A percentile compares a stretch with the other conserved stretches of the same genome.
These are phyloP conservation scores for Capronia americana DNA, from an alignment of 2,329 filamentous ascomycete species.

Conservation along the genomic window DNA sequence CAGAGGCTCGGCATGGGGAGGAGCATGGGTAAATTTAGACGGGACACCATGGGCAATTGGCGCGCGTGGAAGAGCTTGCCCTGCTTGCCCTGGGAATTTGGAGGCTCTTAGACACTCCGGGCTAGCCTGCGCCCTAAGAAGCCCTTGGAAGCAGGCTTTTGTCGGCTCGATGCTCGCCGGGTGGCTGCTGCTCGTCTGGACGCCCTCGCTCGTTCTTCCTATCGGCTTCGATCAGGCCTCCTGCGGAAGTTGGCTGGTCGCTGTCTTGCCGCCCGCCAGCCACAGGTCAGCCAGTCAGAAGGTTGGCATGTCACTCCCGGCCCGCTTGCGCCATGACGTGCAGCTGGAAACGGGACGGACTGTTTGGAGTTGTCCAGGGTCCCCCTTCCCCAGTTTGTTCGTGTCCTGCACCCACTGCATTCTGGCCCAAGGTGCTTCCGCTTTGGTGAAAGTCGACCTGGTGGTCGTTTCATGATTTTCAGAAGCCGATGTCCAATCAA, in stretches of 20 bases:
- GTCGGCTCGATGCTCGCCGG: conserved; percentile 9
- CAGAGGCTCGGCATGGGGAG: conserved; percentile 14
- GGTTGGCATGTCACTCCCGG: neutral
- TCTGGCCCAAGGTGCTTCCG: neutral
- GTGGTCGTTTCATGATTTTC: conserved; percentile 11
- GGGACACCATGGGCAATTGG: conserved; percentile 30
- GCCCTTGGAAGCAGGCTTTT: neutral
- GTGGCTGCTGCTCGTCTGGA: conserved; percentile 22
- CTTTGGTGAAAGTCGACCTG: conserved; percentile 2
- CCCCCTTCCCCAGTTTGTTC: neutral
- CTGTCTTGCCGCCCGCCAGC: conserved; percentile 32
- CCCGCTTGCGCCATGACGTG: conserved; percentile 25
- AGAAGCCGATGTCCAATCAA: conserved; percentile 7
- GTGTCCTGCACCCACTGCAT: neutral
- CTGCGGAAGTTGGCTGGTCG: conserved; percentile 25
- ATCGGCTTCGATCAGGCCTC: conserved; percentile 21
- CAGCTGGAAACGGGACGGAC: conserved; percentile 1
- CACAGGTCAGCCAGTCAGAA: conserved; percentile 24
- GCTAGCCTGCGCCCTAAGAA: conserved; percentile 18
- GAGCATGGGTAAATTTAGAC: conserved; percentile 28
- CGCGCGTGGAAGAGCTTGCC: conserved; percentile 19
- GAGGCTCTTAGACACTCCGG: conserved; percentile 5
- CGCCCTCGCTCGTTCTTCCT: conserved; percentile 16
- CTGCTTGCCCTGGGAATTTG: conserved; percentile 5
- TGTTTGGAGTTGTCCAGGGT: neutral